Evolutionary conservation across 192 early-diverging fungal genomes (phyloP).

Genomic region (Ambispora gerdemannii): DNA sequence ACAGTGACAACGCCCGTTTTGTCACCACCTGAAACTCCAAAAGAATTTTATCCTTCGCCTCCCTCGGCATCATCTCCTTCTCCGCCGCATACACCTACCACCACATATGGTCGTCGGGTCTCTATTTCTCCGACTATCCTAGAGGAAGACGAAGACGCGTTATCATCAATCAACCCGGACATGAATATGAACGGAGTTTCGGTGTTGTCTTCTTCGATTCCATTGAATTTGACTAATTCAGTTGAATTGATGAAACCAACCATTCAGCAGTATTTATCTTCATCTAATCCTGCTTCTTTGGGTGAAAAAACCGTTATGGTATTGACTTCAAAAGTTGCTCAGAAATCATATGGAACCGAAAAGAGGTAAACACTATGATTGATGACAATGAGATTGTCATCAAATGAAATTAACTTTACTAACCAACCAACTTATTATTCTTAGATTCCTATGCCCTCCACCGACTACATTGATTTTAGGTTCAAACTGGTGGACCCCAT

Average conservation of each 20-base stretch:
- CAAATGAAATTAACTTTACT: not conserved
- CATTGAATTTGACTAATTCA: not conserved
- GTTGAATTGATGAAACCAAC: slow-evolving; percentile 34
- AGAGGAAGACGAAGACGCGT: slow-evolving; percentile 25
- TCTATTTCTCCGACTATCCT: slow-evolving; percentile 5
- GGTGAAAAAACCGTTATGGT: slow-evolving; percentile 71
- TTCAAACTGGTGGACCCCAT: slow-evolving; percentile 63
- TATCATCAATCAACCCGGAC: not conserved
- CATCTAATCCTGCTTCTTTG: slow-evolving; percentile 40
- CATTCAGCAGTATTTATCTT: slow-evolving; percentile 46
- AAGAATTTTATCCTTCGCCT: not conserved
- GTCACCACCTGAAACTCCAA: slow-evolving; percentile 20
- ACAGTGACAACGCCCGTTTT: slow-evolving; percentile 14
- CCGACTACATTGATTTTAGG: slow-evolving; percentile 78
- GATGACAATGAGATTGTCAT: not conserved
- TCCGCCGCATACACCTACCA: slow-evolving; percentile 1
- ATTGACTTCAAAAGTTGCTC: slow-evolving; percentile 81
- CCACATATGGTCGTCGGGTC: slow-evolving; percentile 3
- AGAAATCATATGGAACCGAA: slow-evolving; percentile 92
- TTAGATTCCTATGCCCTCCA: slow-evolving; percentile 77
- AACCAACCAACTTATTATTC: not conserved
- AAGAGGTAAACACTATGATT: slow-evolving; percentile 57
- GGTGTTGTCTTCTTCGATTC: not conserved
- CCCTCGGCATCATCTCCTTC: slow-evolving; percentile 18
- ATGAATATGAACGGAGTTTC: not conserved